Conservation (phyloP, 768 basidiomycete genomes). For the Leccinum ochraceum region DNA sequence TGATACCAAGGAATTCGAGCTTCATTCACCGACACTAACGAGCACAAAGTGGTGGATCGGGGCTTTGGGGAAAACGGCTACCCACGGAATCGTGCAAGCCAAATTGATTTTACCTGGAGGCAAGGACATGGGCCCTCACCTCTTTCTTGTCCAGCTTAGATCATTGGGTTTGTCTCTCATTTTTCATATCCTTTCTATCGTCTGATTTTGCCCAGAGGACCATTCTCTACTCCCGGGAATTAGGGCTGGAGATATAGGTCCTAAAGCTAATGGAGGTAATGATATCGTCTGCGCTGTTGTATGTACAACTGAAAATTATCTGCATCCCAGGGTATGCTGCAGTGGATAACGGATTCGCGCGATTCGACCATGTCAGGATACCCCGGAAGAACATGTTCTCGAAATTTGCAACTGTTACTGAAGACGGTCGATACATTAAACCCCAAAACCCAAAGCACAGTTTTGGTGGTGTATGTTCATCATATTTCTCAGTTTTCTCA, state of each 20-base stretch:
- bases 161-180: conserved; percentile 47
- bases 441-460: conserved; percentile 75
- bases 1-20: conserved; percentile 65
- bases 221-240: conserved; percentile 63
- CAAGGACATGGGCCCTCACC: conserved; percentile 66
- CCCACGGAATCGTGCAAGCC: conserved; percentile 76
- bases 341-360: conserved; percentile 68
- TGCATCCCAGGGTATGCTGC: conserved; percentile 46
- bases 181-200: not conserved
- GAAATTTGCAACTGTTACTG: conserved; percentile 68
- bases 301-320: not conserved
- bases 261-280: conserved; percentile 36
- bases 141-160: conserved; percentile 73
- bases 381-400: conserved; percentile 74
- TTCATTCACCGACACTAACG: conserved; percentile 73
- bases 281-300: not conserved
- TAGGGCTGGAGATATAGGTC: conserved; percentile 65
- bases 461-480: conserved; percentile 64
- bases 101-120: conserved; percentile 65
- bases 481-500: not conserved
- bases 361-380: conserved; percentile 64
- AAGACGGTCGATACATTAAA: conserved; percentile 60
- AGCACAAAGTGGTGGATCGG: conserved; percentile 87
- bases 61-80: conserved; percentile 67
- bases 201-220: conserved; percentile 43